phyloP scores from a whole-genome alignment of 1,284 basidiomycete species.

The Gomphus sp. region DNA sequence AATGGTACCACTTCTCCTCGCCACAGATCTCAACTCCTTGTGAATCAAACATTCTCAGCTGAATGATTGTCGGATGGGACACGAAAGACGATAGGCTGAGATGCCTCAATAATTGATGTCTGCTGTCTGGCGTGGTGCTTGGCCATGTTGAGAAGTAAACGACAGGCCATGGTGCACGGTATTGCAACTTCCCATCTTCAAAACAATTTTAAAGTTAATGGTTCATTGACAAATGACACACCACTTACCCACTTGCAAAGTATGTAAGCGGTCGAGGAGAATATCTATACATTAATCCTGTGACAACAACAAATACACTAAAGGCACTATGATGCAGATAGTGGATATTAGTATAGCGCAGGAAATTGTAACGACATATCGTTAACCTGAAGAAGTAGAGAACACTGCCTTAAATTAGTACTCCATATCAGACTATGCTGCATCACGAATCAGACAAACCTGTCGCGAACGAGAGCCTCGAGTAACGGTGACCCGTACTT shows the following conservation, averaged over 20 bases:
- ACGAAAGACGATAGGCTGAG: no score
- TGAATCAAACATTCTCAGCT: no score
- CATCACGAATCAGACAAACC: not conserved
- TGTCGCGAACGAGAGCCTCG: not conserved
- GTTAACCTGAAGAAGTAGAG: not conserved
- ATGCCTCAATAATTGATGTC: no score
- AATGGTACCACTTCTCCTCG: no score
- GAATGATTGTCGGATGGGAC: no score
- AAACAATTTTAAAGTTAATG: no score
- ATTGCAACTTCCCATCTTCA: not conserved
- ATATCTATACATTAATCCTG: not conserved
- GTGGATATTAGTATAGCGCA: not conserved
- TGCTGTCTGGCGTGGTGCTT: not conserved
- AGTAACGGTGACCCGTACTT: no score
- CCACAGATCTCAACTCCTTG: no score
- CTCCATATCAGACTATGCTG: not conserved
- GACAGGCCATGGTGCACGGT: not conserved
- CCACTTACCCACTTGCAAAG: not conserved
- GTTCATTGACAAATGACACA: not conserved
- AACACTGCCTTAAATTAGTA: not conserved
- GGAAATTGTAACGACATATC: not conserved
- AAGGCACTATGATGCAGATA: not conserved
- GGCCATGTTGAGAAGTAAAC: not conserved
- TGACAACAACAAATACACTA: not conserved
- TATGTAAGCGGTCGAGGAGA: not conserved